Evolutionary conservation across 83 land plant genomes (phyloP), one percentile per base, ranked within the genome.

Genomic region (Thuja plicata): DNA sequence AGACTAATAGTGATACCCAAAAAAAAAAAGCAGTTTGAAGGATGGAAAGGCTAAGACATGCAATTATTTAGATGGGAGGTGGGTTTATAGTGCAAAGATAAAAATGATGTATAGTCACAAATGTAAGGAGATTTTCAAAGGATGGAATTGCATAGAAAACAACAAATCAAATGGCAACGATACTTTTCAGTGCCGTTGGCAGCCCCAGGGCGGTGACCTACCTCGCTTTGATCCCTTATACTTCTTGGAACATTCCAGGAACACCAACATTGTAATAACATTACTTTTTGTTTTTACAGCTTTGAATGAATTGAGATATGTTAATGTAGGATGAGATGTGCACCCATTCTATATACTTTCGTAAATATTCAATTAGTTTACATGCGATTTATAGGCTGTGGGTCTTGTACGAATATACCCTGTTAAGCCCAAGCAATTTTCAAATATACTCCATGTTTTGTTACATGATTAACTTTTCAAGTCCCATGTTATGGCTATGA

Each of bases 71-170:
- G 87, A 89, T 34, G 99, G 99, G 46, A 76, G 62, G 79, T 97
- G 99, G 99, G 90, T 96, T 88, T 80, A 66, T 41, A 92, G 88
- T 90, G 92, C 92, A 54, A 89, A 90, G 83, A 84, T 92, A 17
- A 38, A 43, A 55, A 78, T n/a, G 17, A 86, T 91, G 41, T 97
- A 97, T 87, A 95, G 94, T 52, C 77, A 89, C 82, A 92, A 90
- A 74, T 97, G 99, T 89, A 91, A 92, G 90, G 99, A 97, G 92
- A 97, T 97, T n/a, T 97, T 95, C 92, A 97, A 95, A 81, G 99
- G 99, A 8, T 97, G 99, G 99, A 97, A 97, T 71, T 97, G 97
- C 91, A 87, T 95, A 30, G 70, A 88, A 13, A 89, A 88, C 52
- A 86, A 88, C 52, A 97, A 96, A 77, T 86, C 93, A 40, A 95